These are phyloP conservation scores for Torrubiella hemipterigena DNA, from an alignment of 2,329 filamentous ascomycete species.

Conservation along the genomic window DNA sequence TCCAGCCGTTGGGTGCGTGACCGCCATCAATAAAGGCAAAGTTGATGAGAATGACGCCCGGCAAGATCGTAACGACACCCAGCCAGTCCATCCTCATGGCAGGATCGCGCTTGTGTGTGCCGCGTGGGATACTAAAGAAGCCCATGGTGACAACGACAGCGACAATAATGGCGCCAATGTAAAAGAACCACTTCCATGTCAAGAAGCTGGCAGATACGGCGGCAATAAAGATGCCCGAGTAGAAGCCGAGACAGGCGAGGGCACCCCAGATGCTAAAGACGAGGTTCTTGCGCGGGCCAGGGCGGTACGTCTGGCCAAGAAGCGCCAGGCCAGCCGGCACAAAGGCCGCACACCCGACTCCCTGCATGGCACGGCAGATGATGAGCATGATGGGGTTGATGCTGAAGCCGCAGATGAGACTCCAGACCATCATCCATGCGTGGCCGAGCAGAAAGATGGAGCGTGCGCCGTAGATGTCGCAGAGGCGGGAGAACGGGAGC, in stretches of 20 bases:
- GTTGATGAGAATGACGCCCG: constrained; percentile 56
- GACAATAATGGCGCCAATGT: constrained; percentile 38
- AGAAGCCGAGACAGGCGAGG: constrained; percentile 47
- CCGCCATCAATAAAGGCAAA: constrained; percentile 65
- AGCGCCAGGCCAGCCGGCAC: constrained; percentile 57
- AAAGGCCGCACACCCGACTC: constrained; percentile 61
- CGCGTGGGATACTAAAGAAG: constrained; percentile 24
- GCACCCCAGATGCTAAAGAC: constrained; percentile 50
- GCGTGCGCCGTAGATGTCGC: constrained; percentile 52
- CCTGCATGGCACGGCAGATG: constrained; percentile 61
- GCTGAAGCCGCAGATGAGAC: constrained; percentile 58
- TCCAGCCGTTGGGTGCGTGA: constrained; percentile 57
- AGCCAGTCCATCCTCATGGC: constrained; percentile 53
- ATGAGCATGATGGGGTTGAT: constrained; percentile 58
- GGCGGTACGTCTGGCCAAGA: constrained; percentile 57
- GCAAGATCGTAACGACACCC: constrained; percentile 47
- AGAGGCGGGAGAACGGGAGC: constrained; percentile 49
- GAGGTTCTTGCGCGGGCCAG: constrained; percentile 60
- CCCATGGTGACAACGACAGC: constrained; percentile 35
- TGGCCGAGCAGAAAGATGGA: constrained; percentile 47
- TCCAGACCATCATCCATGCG: constrained; percentile 57
- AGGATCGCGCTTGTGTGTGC: constrained; percentile 13
- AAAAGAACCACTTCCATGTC: constrained; percentile 61
- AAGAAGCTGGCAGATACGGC: constrained; percentile 49
- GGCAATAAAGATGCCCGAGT: constrained; percentile 55